These are phyloP conservation scores for Phlebiopsis flavidoalba DNA, from an alignment of 768 basidiomycete species.

Conservation along the genomic window DNA sequence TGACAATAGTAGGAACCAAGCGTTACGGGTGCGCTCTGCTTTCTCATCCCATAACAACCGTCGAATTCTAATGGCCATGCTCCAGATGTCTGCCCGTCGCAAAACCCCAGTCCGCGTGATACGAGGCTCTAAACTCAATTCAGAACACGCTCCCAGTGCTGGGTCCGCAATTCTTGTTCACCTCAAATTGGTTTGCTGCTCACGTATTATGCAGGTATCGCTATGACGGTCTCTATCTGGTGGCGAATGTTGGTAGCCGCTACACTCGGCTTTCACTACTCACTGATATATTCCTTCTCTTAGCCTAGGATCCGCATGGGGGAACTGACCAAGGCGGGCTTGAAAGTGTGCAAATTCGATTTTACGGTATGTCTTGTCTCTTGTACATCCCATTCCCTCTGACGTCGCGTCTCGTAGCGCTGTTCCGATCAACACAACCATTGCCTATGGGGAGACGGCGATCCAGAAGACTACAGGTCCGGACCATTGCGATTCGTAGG, in stretches of 20 bases:
- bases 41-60: background rate
- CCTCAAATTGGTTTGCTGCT: background rate
- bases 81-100: constrained; percentile 1
- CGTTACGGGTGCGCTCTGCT: background rate
- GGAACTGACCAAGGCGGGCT: background rate
- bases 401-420: background rate
- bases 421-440: background rate
- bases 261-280: background rate
- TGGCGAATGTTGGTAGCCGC: background rate
- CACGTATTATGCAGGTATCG: background rate
- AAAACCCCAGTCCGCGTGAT: constrained; percentile 9
- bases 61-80: background rate
- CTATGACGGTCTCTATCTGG: background rate
- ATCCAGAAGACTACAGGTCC: background rate
- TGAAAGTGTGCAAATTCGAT: constrained; percentile 1
- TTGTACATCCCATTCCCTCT: background rate
- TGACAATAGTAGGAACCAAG: constrained; percentile 4
- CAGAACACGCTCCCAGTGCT: constrained; percentile 2
- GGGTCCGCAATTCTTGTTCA: background rate
- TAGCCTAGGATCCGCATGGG: background rate
- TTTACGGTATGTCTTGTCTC: background rate
- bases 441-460: background rate
- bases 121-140: background rate
- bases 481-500: background rate
- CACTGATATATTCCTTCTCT: background rate